Base-by-base conservation (phyloP, 1,284 basidiomycete species). In the Papiliotrema terrestris region DNA sequence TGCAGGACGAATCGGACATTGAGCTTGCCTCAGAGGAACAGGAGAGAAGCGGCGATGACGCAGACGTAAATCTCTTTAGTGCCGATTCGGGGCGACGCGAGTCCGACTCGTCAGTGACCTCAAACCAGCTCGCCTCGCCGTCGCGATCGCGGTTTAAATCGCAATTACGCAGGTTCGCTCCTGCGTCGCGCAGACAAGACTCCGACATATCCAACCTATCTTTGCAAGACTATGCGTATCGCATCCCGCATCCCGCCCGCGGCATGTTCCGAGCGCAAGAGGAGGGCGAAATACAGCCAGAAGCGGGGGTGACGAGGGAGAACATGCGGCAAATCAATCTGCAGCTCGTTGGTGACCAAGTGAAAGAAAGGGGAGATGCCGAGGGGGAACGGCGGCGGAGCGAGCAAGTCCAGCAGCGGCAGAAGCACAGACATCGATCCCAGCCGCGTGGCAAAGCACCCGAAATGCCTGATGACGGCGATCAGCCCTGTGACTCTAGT, bases 181-280 rank as follows among this genome's bases (percentile, higher is more conserved):
- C 47, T 66, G 20, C 23, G 6, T 11, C 43, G 43, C 43, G 14
- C 57, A 66, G 66, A 32, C 71, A 72, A 51, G 71, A 72, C 47
- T 69, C 71, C 4, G 54, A 55, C 5, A 72, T 72, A 11, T 69
- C 71, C 2, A 66, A 72, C 38, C 65, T 72, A 11, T 52, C 41
- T 14, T 41, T 38, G 22, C 25, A 26, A 19, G 35, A 43, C 22
- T 50, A n/a, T 43, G 49, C 23, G 37, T 42, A 38, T 41, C 20
- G 17, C 8, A 41, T 19, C 29, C 44, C 14, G 42, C n/a, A 29
- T 20, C 48, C 19, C 22, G 20, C 15, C 17, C 8, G 29, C 25
- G 32, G 45, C 25, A 36, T 51, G 41, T 51, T 52, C 4, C 53
- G 37, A 45, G 47, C 47, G 36, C 26, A 45, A 13, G 29, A 41